Evolutionary conservation across 1,284 basidiomycete species (phyloP), one percentile per base, ranked within the genome.

Genomic region (Thecaphora thlaspeos): DNA sequence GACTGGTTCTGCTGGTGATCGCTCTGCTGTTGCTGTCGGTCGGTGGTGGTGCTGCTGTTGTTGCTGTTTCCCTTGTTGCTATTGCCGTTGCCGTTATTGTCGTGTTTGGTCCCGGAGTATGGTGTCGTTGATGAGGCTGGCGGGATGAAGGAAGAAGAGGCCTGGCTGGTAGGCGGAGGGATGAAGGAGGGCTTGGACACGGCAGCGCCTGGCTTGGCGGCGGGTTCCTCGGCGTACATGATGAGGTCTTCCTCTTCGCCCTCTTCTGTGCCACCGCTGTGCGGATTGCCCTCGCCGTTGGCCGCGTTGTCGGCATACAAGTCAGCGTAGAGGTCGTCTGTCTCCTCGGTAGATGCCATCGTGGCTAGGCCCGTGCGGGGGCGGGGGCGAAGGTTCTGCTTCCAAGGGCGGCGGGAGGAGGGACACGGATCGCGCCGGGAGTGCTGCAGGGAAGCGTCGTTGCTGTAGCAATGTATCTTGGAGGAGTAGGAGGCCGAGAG

Each of bases 291-390:
- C 39, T 57, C 70, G 30, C 51, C 63, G 23, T 51, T 57, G 14
- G 41, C 51, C 18, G 47, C 54, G 38, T 52, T 54, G 12, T 48
- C 60, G 26, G 56, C 68, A 46, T 73, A 73, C 30, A 73, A 61
- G 45, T 73, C 70, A 24, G 66, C 64, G 34, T 73, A 73, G 40
- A 73, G 66, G 45, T 71, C 70, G 53, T 71, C 70, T 24, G 59
- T 62, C 23, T 71, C 66, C 46, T 68, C 62, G 34, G 57, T 44
- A 41, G 54, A 58, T 2, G 62, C 59, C 68, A 65, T 71, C 9
- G n/a, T 54, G 41, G 23, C 47, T 19, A 34, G 9, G 32, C 32
- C 3, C 10, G 7, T 4, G 32, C n/a, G n/a, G n/a, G n/a, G n/a
- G n/a, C n/a, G n/a, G n/a, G n/a, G n/a, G n/a, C n/a, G n/a, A n/a